Evolutionary conservation across 768 basidiomycete species (phyloP).

Genomic region (Russula earlei): DNA sequence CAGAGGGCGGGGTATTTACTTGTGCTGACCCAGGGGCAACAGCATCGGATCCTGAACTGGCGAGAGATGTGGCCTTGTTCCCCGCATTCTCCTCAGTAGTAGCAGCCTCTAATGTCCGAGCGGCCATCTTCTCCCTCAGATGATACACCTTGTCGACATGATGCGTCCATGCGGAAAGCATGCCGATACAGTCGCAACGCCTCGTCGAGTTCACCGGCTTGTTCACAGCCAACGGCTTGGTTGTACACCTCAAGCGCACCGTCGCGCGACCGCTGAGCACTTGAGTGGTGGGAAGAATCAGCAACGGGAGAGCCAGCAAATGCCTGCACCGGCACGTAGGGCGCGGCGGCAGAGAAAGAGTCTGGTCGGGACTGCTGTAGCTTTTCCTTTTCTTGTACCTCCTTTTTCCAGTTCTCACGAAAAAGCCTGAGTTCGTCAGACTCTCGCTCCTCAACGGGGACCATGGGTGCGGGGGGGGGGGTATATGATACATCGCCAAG

Average conservation of each 20-base stretch:
- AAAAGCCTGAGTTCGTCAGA: conserved; percentile 57
- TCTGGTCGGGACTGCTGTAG: neutral
- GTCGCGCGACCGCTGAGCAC: conserved; percentile 23
- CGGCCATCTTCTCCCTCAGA: conserved; percentile 37
- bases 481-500: no score
- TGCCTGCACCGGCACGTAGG: conserved; percentile 1
- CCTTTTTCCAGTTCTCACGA: conserved; percentile 64
- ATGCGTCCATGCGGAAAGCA: conserved; percentile 68
- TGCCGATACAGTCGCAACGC: conserved; percentile 69
- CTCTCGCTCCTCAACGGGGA: conserved; percentile 28
- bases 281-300: neutral
- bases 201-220: conserved; percentile 62
- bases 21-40: neutral
- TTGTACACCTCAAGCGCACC: conserved; percentile 59
- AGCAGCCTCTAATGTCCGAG: neutral
- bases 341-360: neutral
- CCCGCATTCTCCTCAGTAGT: neutral
- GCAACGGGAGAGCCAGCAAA: neutral
- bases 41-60: neutral
- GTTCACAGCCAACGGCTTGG: conserved; percentile 64
- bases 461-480: no score
- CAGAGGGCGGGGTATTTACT: conserved; percentile 5
- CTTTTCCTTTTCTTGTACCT: conserved; percentile 35
- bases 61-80: neutral
- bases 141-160: conserved; percentile 68